Conservation (phyloP, 2,329 filamentous ascomycete species). For the Fusarium incarnatum region DNA sequence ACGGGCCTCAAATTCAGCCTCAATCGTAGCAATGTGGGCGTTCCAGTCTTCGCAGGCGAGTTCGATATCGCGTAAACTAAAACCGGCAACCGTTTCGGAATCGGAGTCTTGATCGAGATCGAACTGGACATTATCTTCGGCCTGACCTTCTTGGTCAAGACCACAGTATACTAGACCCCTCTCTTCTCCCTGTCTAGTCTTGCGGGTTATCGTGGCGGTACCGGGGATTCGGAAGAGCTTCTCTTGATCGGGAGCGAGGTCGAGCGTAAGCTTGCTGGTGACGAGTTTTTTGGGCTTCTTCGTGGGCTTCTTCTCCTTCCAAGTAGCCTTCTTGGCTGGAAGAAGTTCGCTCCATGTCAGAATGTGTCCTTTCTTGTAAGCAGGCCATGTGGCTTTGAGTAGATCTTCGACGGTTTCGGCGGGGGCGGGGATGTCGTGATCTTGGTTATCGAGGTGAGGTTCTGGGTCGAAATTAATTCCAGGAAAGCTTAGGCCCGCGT, state of each 20-base stretch:
- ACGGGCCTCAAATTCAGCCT: slow-evolving; percentile 52
- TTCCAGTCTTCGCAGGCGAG: slow-evolving; percentile 91
- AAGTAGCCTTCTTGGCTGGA: slow-evolving; percentile 81
- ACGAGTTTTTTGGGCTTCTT: slow-evolving; percentile 86
- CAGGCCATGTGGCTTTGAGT: slow-evolving; percentile 82
- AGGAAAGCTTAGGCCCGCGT: slow-evolving; percentile 52
- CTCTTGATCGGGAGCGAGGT: slow-evolving; percentile 87
- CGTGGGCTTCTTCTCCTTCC: slow-evolving; percentile 79
- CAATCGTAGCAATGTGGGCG: slow-evolving; percentile 65
- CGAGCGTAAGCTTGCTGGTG: slow-evolving; percentile 88
- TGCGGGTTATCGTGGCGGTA: slow-evolving; percentile 63
- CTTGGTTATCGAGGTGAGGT: slow-evolving; percentile 64
- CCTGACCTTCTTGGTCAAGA: slow-evolving; percentile 53
- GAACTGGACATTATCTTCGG: slow-evolving; percentile 55
- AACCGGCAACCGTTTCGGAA: slow-evolving; percentile 76
- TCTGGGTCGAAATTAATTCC: slow-evolving; percentile 63
- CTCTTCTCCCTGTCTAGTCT: slow-evolving; percentile 67
- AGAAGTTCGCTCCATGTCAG: slow-evolving; percentile 86
- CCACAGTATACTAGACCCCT: slow-evolving; percentile 61
- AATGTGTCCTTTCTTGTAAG: slow-evolving; percentile 79
- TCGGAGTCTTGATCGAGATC: slow-evolving; percentile 65
- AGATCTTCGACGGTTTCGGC: slow-evolving; percentile 80
- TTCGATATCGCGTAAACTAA: slow-evolving; percentile 83
- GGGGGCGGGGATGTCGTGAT: slow-evolving; percentile 73
- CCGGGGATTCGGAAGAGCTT: slow-evolving; percentile 83